Conservation (phyloP, 441 rosid species). For the Pelargonium myrrhifolium region DNA sequence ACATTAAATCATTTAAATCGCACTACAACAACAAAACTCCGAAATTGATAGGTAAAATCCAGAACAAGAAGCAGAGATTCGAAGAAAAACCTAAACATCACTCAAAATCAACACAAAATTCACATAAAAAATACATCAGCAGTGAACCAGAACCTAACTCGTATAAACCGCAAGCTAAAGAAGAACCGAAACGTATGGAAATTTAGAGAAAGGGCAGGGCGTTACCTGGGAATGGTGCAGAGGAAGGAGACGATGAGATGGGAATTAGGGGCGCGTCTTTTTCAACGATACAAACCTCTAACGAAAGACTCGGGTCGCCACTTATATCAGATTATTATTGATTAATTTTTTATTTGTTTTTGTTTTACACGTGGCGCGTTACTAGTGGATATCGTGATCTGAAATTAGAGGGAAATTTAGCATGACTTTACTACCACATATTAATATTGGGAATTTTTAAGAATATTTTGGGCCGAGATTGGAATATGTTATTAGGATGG, state of each 20-base stretch:
- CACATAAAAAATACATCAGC: not conserved
- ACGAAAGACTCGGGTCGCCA: slow-evolving; percentile 1
- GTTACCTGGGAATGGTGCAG: not conserved
- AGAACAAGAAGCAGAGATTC: not conserved
- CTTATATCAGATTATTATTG: not conserved
- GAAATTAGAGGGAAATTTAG: too few species aligned
- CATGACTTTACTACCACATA: too few species aligned
- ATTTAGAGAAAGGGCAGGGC: not conserved
- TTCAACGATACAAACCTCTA: not conserved
- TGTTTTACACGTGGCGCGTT: not conserved
- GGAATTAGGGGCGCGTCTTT: not conserved
- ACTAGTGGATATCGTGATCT: not conserved
- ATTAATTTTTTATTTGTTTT: too few species aligned
- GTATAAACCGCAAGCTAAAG: not conserved
- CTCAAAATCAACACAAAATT: not conserved
- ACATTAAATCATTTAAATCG: not conserved
- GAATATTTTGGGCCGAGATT: too few species aligned
- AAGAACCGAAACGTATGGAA: not conserved
- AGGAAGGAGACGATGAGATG: not conserved
- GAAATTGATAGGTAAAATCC: not conserved
- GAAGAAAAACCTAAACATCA: not conserved
- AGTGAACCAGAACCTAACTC: not conserved
- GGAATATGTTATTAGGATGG: too few species aligned
- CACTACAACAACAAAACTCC: not conserved
- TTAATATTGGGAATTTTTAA: too few species aligned